Conservation (phyloP, 2,329 filamentous ascomycete genomes). For the Pyrenochaeta sp. region DNA sequence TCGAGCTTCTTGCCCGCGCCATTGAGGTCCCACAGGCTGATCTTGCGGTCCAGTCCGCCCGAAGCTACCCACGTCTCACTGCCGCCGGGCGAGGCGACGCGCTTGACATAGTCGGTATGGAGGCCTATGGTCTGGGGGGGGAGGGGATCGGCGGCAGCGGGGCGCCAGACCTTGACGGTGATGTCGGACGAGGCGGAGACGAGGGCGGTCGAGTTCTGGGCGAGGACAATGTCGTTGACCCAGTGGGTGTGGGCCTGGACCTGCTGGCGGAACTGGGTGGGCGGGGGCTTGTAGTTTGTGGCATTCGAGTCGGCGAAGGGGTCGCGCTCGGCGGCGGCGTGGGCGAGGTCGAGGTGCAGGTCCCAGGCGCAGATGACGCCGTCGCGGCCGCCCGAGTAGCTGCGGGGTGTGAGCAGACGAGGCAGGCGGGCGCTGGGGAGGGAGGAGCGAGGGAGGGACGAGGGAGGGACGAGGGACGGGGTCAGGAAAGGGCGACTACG, state of each 20-base stretch:
- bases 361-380: constrained; percentile 97
- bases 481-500: constrained; percentile 46
- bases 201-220: constrained; percentile 77
- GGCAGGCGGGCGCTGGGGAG: no score
- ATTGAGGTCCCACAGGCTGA: constrained; percentile 91
- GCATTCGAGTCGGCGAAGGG: constrained; percentile 48
- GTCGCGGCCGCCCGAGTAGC: constrained; percentile 95
- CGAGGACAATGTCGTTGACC: constrained; percentile 91
- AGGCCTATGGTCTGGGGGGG: constrained; percentile 84
- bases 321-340: constrained; percentile 49
- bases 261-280: constrained; percentile 66
- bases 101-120: constrained; percentile 96
- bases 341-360: constrained; percentile 71
- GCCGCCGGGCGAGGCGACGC: constrained; percentile 77
- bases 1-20: constrained; percentile 85
- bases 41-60: constrained; percentile 89
- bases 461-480: no score
- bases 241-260: constrained; percentile 90
- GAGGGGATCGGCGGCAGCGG: constrained; percentile 67
- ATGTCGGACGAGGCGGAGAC: constrained; percentile 94
- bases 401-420: constrained; percentile 53
- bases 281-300: constrained; percentile 47
- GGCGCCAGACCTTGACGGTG: constrained; percentile 91
- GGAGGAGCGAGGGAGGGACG: no score
- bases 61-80: constrained; percentile 88